Percentiles rank a stretch among this genome's conserved stretches.
These are phyloP conservation scores for Vigna reflexopilosa DNA, from an alignment of 306 rosid genomes.

Conservation along the genomic window DNA sequence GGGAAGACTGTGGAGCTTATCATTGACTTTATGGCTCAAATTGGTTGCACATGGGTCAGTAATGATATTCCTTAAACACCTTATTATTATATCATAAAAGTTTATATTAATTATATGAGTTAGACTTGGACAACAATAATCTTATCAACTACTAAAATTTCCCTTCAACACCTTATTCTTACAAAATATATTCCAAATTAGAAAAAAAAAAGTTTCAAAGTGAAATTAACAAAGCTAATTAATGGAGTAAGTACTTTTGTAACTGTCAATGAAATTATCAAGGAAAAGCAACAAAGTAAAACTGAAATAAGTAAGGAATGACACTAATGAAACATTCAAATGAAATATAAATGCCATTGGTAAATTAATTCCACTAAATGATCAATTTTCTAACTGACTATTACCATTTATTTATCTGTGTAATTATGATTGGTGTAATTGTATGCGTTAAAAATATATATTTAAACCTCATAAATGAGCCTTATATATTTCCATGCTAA, in stretches of 20 bases:
- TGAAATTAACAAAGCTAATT: not conserved
- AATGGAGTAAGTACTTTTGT: slow-evolving; percentile 6
- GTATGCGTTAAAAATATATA: too few species aligned
- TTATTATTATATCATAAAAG: slow-evolving; percentile 40
- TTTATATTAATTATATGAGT: slow-evolving; percentile 5
- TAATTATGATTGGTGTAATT: too few species aligned
- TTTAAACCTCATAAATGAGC: too few species aligned
- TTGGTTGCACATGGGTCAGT: slow-evolving; percentile 70
- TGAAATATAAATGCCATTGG: not conserved
- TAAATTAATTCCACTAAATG: slow-evolving; percentile 32
- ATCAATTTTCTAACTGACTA: slow-evolving; percentile 39
- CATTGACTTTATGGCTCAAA: slow-evolving; percentile 58
- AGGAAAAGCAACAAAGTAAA: too few species aligned
- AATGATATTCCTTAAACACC: slow-evolving; percentile 55
- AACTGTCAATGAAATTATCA: slow-evolving; percentile 12
- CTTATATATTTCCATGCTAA: too few species aligned
- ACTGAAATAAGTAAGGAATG: too few species aligned
- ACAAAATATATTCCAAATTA: too few species aligned
- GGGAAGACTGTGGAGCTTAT: slow-evolving; percentile 62
- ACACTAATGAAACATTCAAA: too few species aligned
- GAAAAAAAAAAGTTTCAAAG: not conserved
- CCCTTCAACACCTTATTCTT: slow-evolving; percentile 24
- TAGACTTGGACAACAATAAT: slow-evolving; percentile 36
- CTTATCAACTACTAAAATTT: slow-evolving; percentile 40
- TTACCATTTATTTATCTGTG: slow-evolving; percentile 3